Base-by-base conservation (phyloP, 2,329 filamentous ascomycete species). In the Aspergillus glaucus region DNA sequence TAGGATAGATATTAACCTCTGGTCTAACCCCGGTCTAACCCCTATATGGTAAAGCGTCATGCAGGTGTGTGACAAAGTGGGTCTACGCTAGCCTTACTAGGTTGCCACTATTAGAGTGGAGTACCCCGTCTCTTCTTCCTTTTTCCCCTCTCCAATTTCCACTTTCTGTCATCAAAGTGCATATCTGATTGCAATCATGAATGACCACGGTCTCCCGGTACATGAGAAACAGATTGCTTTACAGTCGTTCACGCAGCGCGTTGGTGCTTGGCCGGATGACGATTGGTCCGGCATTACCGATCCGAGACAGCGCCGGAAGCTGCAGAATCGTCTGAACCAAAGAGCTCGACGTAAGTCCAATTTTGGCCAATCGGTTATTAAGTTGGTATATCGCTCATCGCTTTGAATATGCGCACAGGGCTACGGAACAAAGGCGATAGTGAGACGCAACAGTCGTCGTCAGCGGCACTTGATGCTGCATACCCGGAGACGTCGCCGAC, bases 1-100 rank as follows among this genome's bases (percentile, higher is more conserved):
- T n/a, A 37, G 14, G 34, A 37, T 10, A 3, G 14, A n/a, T 10
- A 15, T n/a, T 37, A 37, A 37, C 14, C 34, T 12, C 14, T 15
- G 4, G 34, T n/a, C 34, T 37, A 22, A 22, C 22, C 22, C 22
- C 22, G 34, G 34, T n/a, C 34, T 37, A 22, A 22, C 22, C 22
- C 22, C 22, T 9, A 32, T 15, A 24, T 32, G 17, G 34, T 7
- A 10, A 34, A 32, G 47, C 42, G 34, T 41, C 43, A 48, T 48
- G 47, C 36, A 48, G 24, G 34, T 32, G 30, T 37, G 40, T 48
- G 43, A 48, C 43, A 48, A 19, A 5, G 36, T 37, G 34, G 34
- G 10, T n/a, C 34, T 6, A 26, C 4, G 6, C 24, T 26, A 26
- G 9, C 24, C 24, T 26, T 10, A 26, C 24, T 26, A 4, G 24